A percentile compares a stretch with the other conserved stretches of the same genome.
phyloP scores from a whole-genome alignment of 441 rosid species.

The Mallotus japonicus region DNA sequence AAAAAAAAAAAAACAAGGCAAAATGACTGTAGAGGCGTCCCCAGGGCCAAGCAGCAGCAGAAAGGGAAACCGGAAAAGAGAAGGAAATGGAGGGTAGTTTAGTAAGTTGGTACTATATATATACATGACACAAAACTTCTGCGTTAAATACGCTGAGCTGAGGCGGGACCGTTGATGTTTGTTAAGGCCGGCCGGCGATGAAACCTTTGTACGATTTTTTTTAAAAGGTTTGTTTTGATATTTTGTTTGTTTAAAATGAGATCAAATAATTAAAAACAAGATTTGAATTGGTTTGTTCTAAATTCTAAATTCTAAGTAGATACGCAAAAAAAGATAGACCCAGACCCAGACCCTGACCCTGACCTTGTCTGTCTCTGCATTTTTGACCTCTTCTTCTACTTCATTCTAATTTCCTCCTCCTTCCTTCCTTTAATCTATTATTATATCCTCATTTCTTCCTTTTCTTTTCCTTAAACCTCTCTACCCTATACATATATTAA shows the following conservation, averaged over 20 bases:
- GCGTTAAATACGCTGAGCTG: neutral
- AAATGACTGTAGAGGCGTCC: no score
- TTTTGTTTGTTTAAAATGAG: no score
- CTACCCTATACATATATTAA: neutral
- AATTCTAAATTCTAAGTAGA: neutral
- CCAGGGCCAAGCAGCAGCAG: no score
- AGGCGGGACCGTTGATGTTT: neutral
- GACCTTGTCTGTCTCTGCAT: neutral
- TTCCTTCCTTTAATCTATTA: neutral
- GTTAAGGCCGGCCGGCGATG: slow-evolving; percentile 2
- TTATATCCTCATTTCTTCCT: neutral
- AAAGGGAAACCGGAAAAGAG: no score
- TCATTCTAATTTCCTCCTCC: neutral
- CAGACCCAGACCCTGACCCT: no score
- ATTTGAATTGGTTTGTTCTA: neutral
- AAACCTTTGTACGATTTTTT: neutral
- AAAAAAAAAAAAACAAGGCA: no score
- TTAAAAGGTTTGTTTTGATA: no score
- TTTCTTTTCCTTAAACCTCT: slow-evolving; percentile 4
- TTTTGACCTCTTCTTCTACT: slow-evolving; percentile 11
- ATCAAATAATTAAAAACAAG: no score
- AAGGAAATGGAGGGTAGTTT: neutral
- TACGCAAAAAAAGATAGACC: neutral
- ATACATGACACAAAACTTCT: neutral
- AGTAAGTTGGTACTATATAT: neutral